Evolutionary conservation across 495 filamentous ascomycete genomes (phyloP), one percentile per base, ranked within the genome.

Genomic region (Hypoxylon trugodes): DNA sequence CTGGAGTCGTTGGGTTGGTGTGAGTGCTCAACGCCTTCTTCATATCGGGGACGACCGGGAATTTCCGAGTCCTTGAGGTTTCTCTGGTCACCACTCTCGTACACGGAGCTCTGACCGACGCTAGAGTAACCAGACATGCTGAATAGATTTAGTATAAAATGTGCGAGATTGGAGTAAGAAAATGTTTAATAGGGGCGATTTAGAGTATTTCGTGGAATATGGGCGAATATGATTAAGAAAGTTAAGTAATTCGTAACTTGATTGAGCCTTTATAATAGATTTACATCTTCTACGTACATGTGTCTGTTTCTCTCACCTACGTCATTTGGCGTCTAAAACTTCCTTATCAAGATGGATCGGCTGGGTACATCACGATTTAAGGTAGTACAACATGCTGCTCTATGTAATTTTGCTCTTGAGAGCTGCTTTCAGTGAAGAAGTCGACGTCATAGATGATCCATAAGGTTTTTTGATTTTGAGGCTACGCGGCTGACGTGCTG

Each of bases 1-100:
- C 89, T 94, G 13, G 90, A 87, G 65, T 94, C 91, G 51, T 85
- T 83, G 30, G 84, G 80, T 25, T 80, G 76, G 71, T 96, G 90
- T 64, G 87, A 87, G 59, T 87, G 74, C 13, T 77, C 65, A 66
- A 84, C 72, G 22, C 90, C 90, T 75, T 93, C 89, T 41, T 90
- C 75, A 77, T 82, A 93, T 40, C 86, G 76, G 2, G 69, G 68
- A 21, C 73, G 71, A 9, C 72, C 69, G 18, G 84, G 73, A 37
- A 81, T 62, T 63, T 88, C 89, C 9, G 83, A 80, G 59, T 81
- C 58, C 57, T 86, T 85, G 24, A 69, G 68, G 72, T 86, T 93
- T 64, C 84, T 82, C 80, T 92, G 90, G 74, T 94, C 91, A 52
- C 86, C 87, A 22, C 53, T 73, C 59, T 80, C 73, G 52, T 82